Evolutionary conservation across 129 eudicot species (phyloP).

Genomic region (Centaurea solstitialis): DNA sequence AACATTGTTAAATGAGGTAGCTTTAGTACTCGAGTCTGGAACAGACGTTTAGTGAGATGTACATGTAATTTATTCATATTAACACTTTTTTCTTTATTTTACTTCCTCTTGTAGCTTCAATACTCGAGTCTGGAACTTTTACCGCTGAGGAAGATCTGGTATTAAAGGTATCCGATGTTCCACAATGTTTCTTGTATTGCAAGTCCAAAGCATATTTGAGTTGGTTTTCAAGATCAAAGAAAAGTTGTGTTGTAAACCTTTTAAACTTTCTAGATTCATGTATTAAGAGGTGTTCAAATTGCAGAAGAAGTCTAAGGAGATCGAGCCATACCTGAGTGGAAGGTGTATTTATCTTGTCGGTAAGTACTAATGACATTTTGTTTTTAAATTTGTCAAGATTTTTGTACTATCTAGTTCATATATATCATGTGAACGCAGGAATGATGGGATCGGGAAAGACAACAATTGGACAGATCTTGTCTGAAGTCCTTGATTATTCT

Average conservation of each 20-base stretch:
- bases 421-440: slow-evolving; percentile 52
- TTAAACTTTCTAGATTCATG: slow-evolving; percentile 14
- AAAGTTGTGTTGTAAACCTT: slow-evolving; percentile 2
- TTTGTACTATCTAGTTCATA: slow-evolving; percentile 3
- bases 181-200: not conserved
- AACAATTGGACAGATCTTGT: slow-evolving; percentile 78
- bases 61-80: not conserved
- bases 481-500: slow-evolving; percentile 78
- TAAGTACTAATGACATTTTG: slow-evolving; percentile 40
- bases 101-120: slow-evolving; percentile 48
- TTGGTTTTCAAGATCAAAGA: not conserved
- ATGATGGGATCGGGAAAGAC: slow-evolving; percentile 99
- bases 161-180: slow-evolving; percentile 54
- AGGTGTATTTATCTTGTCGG: slow-evolving; percentile 93
- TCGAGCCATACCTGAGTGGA: slow-evolving; percentile 68
- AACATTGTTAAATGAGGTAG: not conserved
- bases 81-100: slow-evolving; percentile 15
- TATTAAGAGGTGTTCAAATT: slow-evolving; percentile 18
- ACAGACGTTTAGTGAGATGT: not conserved
- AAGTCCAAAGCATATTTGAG: not conserved
- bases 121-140: slow-evolving; percentile 47
- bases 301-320: slow-evolving; percentile 78
- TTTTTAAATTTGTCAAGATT: not conserved
- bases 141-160: slow-evolving; percentile 60
- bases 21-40: not conserved